Percentiles rank a stretch among this genome's conserved stretches.
phyloP scores from a whole-genome alignment of 805 yeast species.

The Spathaspora boniae region DNA sequence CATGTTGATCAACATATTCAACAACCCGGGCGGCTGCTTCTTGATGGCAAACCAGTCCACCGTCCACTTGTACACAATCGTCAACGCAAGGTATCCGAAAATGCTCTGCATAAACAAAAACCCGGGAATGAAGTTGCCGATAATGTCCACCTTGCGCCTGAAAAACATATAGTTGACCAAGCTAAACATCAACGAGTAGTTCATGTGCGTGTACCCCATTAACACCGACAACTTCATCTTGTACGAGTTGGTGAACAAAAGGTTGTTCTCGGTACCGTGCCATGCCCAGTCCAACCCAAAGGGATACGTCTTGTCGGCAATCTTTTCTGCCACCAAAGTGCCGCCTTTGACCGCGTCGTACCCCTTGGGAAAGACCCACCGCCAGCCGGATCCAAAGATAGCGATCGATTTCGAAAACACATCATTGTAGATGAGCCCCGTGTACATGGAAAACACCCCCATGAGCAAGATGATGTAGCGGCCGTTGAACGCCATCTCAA shows the following conservation, averaged over 20 bases:
- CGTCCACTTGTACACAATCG: slow-evolving; percentile 71
- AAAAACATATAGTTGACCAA: slow-evolving; percentile 58
- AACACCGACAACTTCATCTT: slow-evolving; percentile 74
- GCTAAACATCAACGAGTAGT: slow-evolving; percentile 66
- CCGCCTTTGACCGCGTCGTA: slow-evolving; percentile 55
- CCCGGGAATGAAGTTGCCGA: slow-evolving; percentile 74
- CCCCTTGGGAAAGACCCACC: slow-evolving; percentile 66
- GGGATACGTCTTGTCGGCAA: slow-evolving; percentile 47
- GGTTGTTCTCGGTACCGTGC: slow-evolving; percentile 77
- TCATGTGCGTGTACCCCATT: slow-evolving; percentile 76
- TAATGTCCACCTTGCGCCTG: slow-evolving; percentile 57
- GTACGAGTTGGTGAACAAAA: slow-evolving; percentile 67
- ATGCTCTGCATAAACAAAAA: slow-evolving; percentile 72
- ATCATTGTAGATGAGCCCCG: slow-evolving; percentile 73
- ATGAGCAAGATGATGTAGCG: slow-evolving; percentile 64
- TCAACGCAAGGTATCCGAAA: slow-evolving; percentile 65
- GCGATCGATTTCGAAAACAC: slow-evolving; percentile 68
- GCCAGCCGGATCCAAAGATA: slow-evolving; percentile 67
- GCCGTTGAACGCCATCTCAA: slow-evolving; percentile 74
- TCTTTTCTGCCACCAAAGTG: slow-evolving; percentile 43
- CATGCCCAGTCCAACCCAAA: slow-evolving; percentile 70
- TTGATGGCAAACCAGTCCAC: slow-evolving; percentile 64
- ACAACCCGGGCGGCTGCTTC: slow-evolving; percentile 66
- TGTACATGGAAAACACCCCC: slow-evolving; percentile 72
- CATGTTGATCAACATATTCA: slow-evolving; percentile 75